Evolutionary conservation across 1,284 basidiomycete species (phyloP), one percentile per base, ranked within the genome.

Genomic region (Pterula multifida): DNA sequence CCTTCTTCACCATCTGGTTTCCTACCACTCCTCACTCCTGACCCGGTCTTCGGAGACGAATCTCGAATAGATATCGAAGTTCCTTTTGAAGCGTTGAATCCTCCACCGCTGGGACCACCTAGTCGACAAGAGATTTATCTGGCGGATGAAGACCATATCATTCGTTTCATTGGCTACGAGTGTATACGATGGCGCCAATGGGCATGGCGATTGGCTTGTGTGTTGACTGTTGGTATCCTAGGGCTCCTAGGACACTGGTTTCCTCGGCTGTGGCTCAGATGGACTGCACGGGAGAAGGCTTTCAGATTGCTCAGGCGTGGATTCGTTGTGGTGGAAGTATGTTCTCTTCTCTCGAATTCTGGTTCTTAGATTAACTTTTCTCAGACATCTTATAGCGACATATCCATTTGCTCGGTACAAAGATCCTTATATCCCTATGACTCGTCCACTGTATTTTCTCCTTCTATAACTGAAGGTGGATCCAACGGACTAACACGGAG

Each of bases 161-260:
- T 98, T 50, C 82, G 91, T 3, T 87, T 99, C 60, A 78, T 91
- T 15, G 93, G 93, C n/a, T 95, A 92, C 61, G 82, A 87, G 58
- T 76, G 79, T 3, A 70, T 87, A 42, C 60, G 60, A 3, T 79
- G 79, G 71, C 79, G 84, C 49, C 73, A 78, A 48, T 69, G 73
- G 61, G 54, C 85, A 3, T 99, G 94, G 92, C 73, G 78, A 57
- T 50, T 75, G 19, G 76, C 76, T 3, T 92, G 87, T 59, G 58
- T 90, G 4, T 51, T 88, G 13, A 79, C 85, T 1, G 66, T 88
- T 9, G 96, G 96, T 2, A 65, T 81, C 4, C 68, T 98, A 26
- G 85, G 80, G 6, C 75, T 98, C 13, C 65, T 96, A 3, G 92
- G 92, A 1, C 82, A 93, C 58, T 99, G 96, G 96, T 81, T 96